Base-by-base conservation (phyloP, 441 rosid genomes). In the Raphanus hybrid region DNA sequence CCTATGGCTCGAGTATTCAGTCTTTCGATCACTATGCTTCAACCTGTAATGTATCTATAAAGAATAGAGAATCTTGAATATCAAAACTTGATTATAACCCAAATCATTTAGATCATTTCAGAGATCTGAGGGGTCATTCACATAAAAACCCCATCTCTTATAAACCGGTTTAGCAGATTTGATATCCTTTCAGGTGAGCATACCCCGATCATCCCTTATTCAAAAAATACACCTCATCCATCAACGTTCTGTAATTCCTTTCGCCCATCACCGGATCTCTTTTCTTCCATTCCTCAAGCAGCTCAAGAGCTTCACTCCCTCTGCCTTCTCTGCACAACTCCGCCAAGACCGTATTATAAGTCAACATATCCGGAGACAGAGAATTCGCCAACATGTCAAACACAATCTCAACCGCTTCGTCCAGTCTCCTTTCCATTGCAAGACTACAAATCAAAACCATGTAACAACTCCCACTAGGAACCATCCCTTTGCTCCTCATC, bases 401-500 rank as follows among this genome's bases (percentile, higher is more conserved):
- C 75, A 85, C 71, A 64, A 84, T 75, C 63, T 84, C 90, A 0
- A 81, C 76, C 0, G 96, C 94, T 57, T 89, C 93, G 11, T 82
- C 84, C 10, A 86, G 68, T 69, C 84, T 91, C 70, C 76, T 39
- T 35, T 86, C 87, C 86, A 92, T 48, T 0, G 94, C 93, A 39
- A 95, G 89, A 87, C 93, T 87, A 73, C 96, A 95, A 16, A 90
- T 87, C 88, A 94, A 74, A 77, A 88, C 86, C 93, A 89, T 84
- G 50, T 83, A 90, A 71, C 89, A 84, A 78, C 94, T 87, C 55
- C 87, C 89, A 74, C 81, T 84, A 0, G 91, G 86, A 74, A 89
- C 89, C 82, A 92, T 69, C 4, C 81, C 89, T 68, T 86, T 90
- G 4, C 63, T 75, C 78, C 72, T 89, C 97, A 89, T 91, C 75